Evolutionary conservation across 2,329 filamentous ascomycete species (phyloP), one percentile per base, ranked within the genome.

Genomic region (Byssoonygena ceratinophila): DNA sequence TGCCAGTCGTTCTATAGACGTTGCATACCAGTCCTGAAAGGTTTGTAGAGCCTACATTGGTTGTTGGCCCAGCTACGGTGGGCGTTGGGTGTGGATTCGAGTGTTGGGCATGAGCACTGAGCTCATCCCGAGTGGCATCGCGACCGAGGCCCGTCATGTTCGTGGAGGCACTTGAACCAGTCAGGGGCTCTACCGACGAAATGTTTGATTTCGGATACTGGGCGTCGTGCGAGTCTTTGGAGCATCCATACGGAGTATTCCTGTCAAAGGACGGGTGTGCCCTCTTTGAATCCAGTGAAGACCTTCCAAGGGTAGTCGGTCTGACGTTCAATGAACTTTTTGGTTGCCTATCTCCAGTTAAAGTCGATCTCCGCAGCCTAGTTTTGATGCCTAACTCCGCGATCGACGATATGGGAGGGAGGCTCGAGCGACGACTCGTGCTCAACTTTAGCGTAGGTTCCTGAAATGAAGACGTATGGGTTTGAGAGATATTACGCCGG

Each of bases 1-100:
- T 82, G 32, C 92, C 92, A 0, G 91, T 97, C 1, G 92, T 97
- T 58, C 90, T 74, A 60, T 83, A 79, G 22, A 84, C 80, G 65
- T 83, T 84, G 64, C 82, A 85, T 6, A 84, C 81, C 54, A 85
- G 68, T 3, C 81, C 81, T 4, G 82, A 84, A 25, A 84, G 65
- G 56, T 82, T 80, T 55, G 80, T 32, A 18, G 47, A 39, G 41
- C 47, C 45, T 18, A 45, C 36, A 47, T 48, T 53, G n/a, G 29
- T 25, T 14, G 44, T 44, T 29, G 25, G 25, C 11, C 34, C 37
- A 22, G 31, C 40, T 11, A 48, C 16, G 12, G 52, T 25, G 31
- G 39, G 25, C 46, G 36, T 39, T 36, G 46, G 25, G 34, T 48
- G 36, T 22, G 37, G n/a, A 29, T 39, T 53, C n/a, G 45, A 37